Evolutionary conservation across 805 yeast species (phyloP).

Genomic region (Metschnikowia colocasiae): DNA sequence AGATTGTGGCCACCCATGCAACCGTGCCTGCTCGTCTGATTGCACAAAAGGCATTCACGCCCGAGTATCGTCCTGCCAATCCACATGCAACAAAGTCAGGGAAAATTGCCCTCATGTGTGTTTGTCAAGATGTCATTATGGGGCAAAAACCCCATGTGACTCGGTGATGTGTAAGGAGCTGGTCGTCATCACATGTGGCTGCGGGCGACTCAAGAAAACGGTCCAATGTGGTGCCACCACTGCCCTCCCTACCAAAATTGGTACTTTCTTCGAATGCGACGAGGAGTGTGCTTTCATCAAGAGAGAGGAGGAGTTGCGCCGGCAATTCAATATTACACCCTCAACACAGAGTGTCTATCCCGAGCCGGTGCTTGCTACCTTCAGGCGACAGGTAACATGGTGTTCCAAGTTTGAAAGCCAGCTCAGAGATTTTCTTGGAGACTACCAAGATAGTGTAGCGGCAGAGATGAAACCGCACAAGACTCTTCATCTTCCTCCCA

Average conservation of each 20-base stretch:
- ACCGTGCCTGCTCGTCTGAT: slow-evolving; percentile 54
- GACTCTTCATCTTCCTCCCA: slow-evolving; percentile 64
- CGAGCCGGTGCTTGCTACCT: slow-evolving; percentile 45
- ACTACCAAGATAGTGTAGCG: slow-evolving; percentile 23
- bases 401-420: slow-evolving; percentile 58
- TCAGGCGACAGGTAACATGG: slow-evolving; percentile 60
- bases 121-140: slow-evolving; percentile 58
- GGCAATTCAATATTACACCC: slow-evolving; percentile 48
- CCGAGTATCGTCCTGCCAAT: slow-evolving; percentile 46
- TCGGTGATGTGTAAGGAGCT: slow-evolving; percentile 46
- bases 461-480: slow-evolving; percentile 25
- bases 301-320: slow-evolving; percentile 59
- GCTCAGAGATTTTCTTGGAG: slow-evolving; percentile 47
- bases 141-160: slow-evolving; percentile 46
- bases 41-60: slow-evolving; percentile 64
- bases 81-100: slow-evolving; percentile 52
- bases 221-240: slow-evolving; percentile 58
- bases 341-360: slow-evolving; percentile 30
- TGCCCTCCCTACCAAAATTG: slow-evolving; percentile 28
- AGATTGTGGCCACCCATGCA: slow-evolving; percentile 44
- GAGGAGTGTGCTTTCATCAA: slow-evolving; percentile 60
- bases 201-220: slow-evolving; percentile 52
- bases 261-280: slow-evolving; percentile 55
- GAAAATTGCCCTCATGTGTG: slow-evolving; percentile 68
- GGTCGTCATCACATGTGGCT: slow-evolving; percentile 54